Evolutionary conservation across 1,284 basidiomycete genomes (phyloP).

Genomic region (Garcileccinum viscosum): DNA sequence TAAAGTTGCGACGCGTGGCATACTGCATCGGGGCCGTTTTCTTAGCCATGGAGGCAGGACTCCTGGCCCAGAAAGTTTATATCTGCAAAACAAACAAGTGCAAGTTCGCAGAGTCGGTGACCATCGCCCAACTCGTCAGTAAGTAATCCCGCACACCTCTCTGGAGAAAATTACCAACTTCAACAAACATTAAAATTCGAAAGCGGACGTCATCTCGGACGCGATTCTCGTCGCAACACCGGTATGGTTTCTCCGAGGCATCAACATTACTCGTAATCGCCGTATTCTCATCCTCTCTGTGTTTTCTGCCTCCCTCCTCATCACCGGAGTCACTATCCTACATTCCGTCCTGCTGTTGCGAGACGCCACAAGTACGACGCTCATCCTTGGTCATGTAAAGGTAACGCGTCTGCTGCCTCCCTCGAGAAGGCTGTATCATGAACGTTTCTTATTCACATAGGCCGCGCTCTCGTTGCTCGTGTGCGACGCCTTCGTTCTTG

Average conservation of each 20-base stretch:
- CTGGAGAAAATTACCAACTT: neutral
- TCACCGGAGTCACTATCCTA: constrained; percentile 30
- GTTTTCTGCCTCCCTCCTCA: constrained; percentile 34
- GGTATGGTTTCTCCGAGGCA: constrained; percentile 21
- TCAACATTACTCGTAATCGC: constrained; percentile 18
- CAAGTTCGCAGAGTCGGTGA: constrained; percentile 3
- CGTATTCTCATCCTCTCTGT: constrained; percentile 27
- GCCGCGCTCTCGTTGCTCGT: constrained; percentile 28
- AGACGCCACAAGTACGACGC: constrained; percentile 4
- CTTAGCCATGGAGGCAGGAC: constrained; percentile 19
- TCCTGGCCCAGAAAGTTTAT: constrained; percentile 27
- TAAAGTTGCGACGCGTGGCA: constrained; percentile 16
- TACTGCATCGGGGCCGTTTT: constrained; percentile 29
- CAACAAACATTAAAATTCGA: neutral
- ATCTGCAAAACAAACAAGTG: constrained; percentile 17
- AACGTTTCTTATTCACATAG: constrained; percentile 7
- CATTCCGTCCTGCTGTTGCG: constrained; percentile 32
- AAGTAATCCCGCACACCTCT: constrained; percentile 4
- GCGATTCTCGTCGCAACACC: constrained; percentile 24
- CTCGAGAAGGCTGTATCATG: neutral
- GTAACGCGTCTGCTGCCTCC: constrained; percentile 12
- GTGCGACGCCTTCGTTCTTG: constrained; percentile 29
- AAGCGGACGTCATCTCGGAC: constrained; percentile 33
- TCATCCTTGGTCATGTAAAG: constrained; percentile 31
- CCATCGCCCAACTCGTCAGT: constrained; percentile 33